A percentile compares a stretch with the other conserved stretches of the same genome.
These are phyloP conservation scores for Aspergillus sclerotioniger DNA, from an alignment of 495 filamentous ascomycete species.

Conservation along the genomic window DNA sequence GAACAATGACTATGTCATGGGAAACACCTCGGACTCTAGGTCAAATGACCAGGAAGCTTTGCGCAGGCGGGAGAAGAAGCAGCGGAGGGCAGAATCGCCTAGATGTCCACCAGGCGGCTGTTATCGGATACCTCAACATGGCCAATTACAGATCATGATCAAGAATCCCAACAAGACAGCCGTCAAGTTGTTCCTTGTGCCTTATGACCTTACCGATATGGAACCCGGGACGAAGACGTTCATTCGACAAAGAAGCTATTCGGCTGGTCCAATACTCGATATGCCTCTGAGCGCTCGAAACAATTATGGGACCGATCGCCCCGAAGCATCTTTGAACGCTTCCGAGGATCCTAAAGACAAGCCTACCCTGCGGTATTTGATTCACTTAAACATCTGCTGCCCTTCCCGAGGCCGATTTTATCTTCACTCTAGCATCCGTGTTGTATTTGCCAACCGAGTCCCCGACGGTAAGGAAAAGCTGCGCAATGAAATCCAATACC, in stretches of 20 bases:
- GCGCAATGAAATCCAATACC: slow-evolving; percentile 84
- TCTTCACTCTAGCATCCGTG: slow-evolving; percentile 85
- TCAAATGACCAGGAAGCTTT: slow-evolving; percentile 22
- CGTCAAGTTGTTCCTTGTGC: slow-evolving; percentile 91
- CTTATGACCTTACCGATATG: slow-evolving; percentile 96
- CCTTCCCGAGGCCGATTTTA: slow-evolving; percentile 82
- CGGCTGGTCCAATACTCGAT: slow-evolving; percentile 80
- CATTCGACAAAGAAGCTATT: slow-evolving; percentile 91
- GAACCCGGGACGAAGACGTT: slow-evolving; percentile 94
- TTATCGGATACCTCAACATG: slow-evolving; percentile 93
- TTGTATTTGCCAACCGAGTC: slow-evolving; percentile 97
- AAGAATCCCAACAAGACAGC: slow-evolving; percentile 97
- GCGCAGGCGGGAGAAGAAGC: slow-evolving; percentile 50
- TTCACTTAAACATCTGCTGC: slow-evolving; percentile 92
- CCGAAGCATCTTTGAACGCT: slow-evolving; percentile 35
- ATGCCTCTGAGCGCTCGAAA: slow-evolving; percentile 53
- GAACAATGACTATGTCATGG: slow-evolving; percentile 12
- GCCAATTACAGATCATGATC: slow-evolving; percentile 94
- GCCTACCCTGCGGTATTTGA: slow-evolving; percentile 82
- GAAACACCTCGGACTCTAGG: slow-evolving; percentile 15
- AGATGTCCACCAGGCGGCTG: slow-evolving; percentile 77
- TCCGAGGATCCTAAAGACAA: slow-evolving; percentile 60
- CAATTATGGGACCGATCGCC: slow-evolving; percentile 47
- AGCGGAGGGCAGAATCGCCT: slow-evolving; percentile 63
- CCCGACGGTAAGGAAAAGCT: slow-evolving; percentile 95